Evolutionary conservation across 2,329 filamentous ascomycete genomes (phyloP), one percentile per base, ranked within the genome.

Genomic region (Microcyclospora pomicola): DNA sequence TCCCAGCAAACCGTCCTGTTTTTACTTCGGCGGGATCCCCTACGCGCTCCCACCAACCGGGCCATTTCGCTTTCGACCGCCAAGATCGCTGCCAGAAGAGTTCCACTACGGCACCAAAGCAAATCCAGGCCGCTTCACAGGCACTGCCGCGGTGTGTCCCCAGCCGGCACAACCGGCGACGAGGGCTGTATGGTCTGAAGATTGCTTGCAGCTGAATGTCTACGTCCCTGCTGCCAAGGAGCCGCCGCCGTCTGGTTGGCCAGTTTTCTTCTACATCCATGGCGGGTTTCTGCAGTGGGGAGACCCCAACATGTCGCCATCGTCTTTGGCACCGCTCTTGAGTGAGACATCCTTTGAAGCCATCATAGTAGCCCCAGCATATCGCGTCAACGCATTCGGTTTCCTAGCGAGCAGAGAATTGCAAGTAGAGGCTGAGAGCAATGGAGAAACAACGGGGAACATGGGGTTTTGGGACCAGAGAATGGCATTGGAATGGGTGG

Each of bases 401-500:
- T 76, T 75, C 48, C 58, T 75, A 1, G 65, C 69, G 15, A 65
- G 66, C 2, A 44, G 55, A 2, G 68, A 73, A 43, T 47, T 74
- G 2, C 52, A 59, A 28, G 50, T 56, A 2, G 66, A 69, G 35
- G 61, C 65, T 3, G 49, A 54, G 3, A 43, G 47, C 2, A 52
- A 49, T 10, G 50, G 59, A 1, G 61, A 66, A 27, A 56, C 59
- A 0, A 52, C 58, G 2, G 64, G 65, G 1, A 75, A 75, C 39
- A 56, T 66, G 19, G 71, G 71, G 2, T 72, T 74, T 53, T 73
- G 69, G 69, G 71, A 75, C 41, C 71, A 73, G 45, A 59, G 71
- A 9, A 48, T 66, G 15, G 71, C 71, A 2, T 54, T 74, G 6
- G 68, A 74, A 49, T 75, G 71, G 71, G 71, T 67, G 5, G 59